A percentile compares a stretch with the other conserved stretches of the same genome.
Evolutionary conservation across 2,329 filamentous ascomycete genomes (phyloP).

Genomic region (Aureobasidium pullulans): DNA sequence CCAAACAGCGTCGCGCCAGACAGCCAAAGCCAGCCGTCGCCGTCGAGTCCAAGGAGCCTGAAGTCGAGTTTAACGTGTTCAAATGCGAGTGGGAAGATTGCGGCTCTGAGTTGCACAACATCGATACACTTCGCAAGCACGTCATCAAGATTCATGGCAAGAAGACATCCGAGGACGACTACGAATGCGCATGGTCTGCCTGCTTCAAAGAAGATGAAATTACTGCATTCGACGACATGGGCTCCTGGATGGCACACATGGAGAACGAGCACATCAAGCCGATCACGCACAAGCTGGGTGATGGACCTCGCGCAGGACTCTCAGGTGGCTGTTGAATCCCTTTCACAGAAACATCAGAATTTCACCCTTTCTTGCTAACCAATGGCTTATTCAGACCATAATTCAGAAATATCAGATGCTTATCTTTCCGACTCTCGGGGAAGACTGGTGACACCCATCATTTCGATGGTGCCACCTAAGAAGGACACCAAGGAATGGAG

Average conservation of each 20-base stretch:
- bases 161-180: conserved; percentile 27
- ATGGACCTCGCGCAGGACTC: conserved; percentile 48
- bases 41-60: neutral
- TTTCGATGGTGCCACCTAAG: neutral
- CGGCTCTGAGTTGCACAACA: conserved; percentile 52
- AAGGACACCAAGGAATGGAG: conserved; percentile 3
- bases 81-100: conserved; percentile 54
- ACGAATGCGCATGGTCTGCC: conserved; percentile 40
- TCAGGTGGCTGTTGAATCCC: conserved; percentile 45
- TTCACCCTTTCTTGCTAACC: neutral
- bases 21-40: neutral
- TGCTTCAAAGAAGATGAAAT: conserved; percentile 28
- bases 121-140: conserved; percentile 53
- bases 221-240: conserved; percentile 31
- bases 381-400: conserved; percentile 22
- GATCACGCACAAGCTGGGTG: conserved; percentile 51
- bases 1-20: neutral
- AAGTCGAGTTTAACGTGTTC: conserved; percentile 39
- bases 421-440: conserved; percentile 43
- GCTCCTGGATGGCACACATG: conserved; percentile 45
- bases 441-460: conserved; percentile 39
- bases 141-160: conserved; percentile 48
- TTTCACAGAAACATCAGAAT: conserved; percentile 15
- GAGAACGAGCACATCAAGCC: conserved; percentile 45
- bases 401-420: conserved; percentile 34